A percentile compares a stretch with the other conserved stretches of the same genome.
Evolutionary conservation across 139 green algal species (phyloP).

Genomic region (Coelastrella sp.): DNA sequence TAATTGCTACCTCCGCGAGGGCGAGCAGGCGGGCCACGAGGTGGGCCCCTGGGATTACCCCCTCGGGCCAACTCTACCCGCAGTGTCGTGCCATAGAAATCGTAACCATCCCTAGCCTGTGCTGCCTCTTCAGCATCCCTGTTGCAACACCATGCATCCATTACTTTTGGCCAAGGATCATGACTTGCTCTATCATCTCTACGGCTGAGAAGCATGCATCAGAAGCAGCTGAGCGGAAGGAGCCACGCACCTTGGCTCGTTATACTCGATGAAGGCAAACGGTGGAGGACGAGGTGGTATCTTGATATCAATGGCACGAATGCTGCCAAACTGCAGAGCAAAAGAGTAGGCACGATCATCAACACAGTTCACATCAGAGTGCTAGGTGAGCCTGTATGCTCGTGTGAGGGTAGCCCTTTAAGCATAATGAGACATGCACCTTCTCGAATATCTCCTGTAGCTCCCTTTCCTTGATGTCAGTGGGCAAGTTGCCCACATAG

Average conservation of each 20-base stretch:
- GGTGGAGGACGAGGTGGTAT: conserved; percentile 80
- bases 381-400: too few species aligned
- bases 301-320: conserved; percentile 90
- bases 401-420: too few species aligned
- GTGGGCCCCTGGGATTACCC: conserved; percentile 16
- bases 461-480: conserved; percentile 87
- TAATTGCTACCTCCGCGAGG: conserved; percentile 60
- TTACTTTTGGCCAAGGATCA: too few species aligned
- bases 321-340: conserved; percentile 79
- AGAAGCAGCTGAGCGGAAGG: too few species aligned
- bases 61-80: conserved; percentile 76
- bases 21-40: neutral
- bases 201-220: too few species aligned
- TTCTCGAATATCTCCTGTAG: conserved; percentile 91
- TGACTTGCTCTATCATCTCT: too few species aligned
- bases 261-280: conserved; percentile 93
- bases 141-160: neutral
- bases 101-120: conserved; percentile 87
- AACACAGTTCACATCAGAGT: too few species aligned
- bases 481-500: conserved; percentile 90
- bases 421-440: too few species aligned
- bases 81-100: conserved; percentile 87
- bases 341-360: too few species aligned
- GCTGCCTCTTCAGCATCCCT: conserved; percentile 91
- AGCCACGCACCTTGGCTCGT: conserved; percentile 74